phyloP scores from a whole-genome alignment of 345 rosid species.

The Arabidopsis thaliana region DNA sequence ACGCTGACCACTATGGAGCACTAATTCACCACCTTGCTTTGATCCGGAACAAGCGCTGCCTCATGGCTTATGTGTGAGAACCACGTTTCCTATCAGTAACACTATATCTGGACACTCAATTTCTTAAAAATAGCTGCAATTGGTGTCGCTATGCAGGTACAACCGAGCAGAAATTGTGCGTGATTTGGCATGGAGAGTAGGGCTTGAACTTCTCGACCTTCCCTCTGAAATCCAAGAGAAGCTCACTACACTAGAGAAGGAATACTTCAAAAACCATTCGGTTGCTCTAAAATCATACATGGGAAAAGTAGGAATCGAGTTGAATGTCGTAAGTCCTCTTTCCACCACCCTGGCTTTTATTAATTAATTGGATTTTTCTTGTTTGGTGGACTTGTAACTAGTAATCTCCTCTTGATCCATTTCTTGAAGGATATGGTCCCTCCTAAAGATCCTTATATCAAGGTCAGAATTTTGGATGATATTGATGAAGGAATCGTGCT shows the following conservation, averaged over 20 bases:
- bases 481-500: conserved; percentile 77
- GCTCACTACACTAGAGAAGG: conserved; percentile 70
- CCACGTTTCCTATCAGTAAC: background rate
- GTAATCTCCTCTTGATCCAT: conserved; percentile 1
- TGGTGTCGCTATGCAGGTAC: conserved; percentile 55
- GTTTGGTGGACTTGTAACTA: background rate
- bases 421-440: conserved; percentile 90
- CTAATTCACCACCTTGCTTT: conserved; percentile 86
- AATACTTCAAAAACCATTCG: conserved; percentile 71
- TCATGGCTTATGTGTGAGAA: conserved; percentile 87
- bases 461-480: conserved; percentile 83
- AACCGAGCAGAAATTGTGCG: conserved; percentile 81
- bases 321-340: conserved; percentile 70
- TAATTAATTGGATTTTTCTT: background rate
- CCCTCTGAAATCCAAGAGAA: conserved; percentile 78
- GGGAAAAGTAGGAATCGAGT: conserved; percentile 69
- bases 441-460: conserved; percentile 93
- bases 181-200: conserved; percentile 76
- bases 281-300: conserved; percentile 70
- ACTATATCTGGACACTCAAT: background rate
- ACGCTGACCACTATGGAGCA: conserved; percentile 88
- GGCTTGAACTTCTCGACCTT: conserved; percentile 70
- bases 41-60: conserved; percentile 88
- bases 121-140: background rate
- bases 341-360: conserved; percentile 1